Conservation (phyloP, 305 asterid genomes). For the Galium porrigens region DNA sequence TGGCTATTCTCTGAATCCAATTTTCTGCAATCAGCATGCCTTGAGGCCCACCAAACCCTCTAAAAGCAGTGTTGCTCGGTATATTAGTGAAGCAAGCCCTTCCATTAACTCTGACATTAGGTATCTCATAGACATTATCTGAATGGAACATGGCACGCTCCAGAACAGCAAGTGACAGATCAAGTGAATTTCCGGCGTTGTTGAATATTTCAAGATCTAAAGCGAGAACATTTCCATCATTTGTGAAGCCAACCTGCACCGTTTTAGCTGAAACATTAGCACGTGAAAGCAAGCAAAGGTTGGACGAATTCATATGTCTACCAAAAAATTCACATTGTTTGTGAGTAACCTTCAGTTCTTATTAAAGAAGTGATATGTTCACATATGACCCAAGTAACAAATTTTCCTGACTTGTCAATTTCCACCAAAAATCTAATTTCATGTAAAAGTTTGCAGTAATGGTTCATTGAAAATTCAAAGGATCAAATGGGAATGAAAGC, state of each 20-base stretch:
- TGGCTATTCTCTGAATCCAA: slow-evolving; percentile 85
- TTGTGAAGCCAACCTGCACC: slow-evolving; percentile 70
- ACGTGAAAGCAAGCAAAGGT: neutral
- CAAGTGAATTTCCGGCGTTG: slow-evolving; percentile 85
- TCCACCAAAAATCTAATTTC: neutral
- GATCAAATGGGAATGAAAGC: neutral
- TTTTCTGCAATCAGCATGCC: slow-evolving; percentile 90
- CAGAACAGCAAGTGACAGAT: slow-evolving; percentile 74
- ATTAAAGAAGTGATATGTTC: neutral
- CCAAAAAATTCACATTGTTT: neutral
- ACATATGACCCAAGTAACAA: neutral
- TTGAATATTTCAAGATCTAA: slow-evolving; percentile 75
- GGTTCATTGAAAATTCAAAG: neutral
- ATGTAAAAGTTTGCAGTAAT: neutral
- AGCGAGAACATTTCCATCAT: slow-evolving; percentile 69
- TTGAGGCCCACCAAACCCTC: slow-evolving; percentile 98
- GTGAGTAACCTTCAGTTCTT: neutral
- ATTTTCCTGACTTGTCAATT: neutral
- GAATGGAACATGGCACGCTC: slow-evolving; percentile 96
- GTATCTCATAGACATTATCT: slow-evolving; percentile 78
- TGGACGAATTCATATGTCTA: neutral
- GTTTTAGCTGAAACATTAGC: slow-evolving; percentile 4
- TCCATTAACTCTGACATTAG: slow-evolving; percentile 62
- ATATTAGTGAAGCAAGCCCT: slow-evolving; percentile 78
- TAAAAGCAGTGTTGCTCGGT: slow-evolving; percentile 88